Conservation (phyloP, 257 asterid genomes). For the Fraxinus excelsior region DNA sequence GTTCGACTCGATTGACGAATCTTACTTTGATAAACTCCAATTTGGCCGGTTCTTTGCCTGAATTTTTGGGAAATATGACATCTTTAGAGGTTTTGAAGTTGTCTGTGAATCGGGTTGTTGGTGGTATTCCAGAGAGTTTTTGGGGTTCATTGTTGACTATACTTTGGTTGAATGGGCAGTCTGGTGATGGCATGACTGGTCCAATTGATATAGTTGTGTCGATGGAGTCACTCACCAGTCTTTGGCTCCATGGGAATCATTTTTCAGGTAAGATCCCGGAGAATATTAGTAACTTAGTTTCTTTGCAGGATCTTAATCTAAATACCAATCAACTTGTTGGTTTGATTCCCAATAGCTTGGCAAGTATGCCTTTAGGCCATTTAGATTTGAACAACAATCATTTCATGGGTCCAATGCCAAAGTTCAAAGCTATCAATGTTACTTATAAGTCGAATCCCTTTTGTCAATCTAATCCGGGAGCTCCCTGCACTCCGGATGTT, state of each 20-base stretch:
- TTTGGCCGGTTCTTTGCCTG: constrained; percentile 76
- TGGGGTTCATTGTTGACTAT: constrained; percentile 46
- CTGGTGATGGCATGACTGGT: constrained; percentile 66
- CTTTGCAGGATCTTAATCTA: constrained; percentile 59
- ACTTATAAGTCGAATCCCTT: constrained; percentile 56
- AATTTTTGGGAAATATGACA: constrained; percentile 67
- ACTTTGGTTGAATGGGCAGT: constrained; percentile 70
- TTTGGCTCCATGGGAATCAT: constrained; percentile 87
- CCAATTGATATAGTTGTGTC: constrained; percentile 55
- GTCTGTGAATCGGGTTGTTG: constrained; percentile 56
- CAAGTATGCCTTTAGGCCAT: constrained; percentile 42
- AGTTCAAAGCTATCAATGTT: constrained; percentile 55
- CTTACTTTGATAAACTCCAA: constrained; percentile 60
- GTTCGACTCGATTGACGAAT: constrained; percentile 68
- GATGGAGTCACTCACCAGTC: constrained; percentile 64
- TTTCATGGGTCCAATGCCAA: constrained; percentile 81
- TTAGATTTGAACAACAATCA: constrained; percentile 79
- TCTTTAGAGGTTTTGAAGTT: constrained; percentile 67
- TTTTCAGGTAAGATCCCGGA: constrained; percentile 79
- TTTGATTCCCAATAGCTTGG: constrained; percentile 60
- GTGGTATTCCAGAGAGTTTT: constrained; percentile 71
- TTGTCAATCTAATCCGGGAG: constrained; percentile 55
- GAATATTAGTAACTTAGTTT: constrained; percentile 53
- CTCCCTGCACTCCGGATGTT: constrained; percentile 59
- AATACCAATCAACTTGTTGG: constrained; percentile 79